A percentile compares a stretch with the other conserved stretches of the same genome.
Conservation (phyloP, 306 rosid genomes). For the Prinsepia uniflora region DNA sequence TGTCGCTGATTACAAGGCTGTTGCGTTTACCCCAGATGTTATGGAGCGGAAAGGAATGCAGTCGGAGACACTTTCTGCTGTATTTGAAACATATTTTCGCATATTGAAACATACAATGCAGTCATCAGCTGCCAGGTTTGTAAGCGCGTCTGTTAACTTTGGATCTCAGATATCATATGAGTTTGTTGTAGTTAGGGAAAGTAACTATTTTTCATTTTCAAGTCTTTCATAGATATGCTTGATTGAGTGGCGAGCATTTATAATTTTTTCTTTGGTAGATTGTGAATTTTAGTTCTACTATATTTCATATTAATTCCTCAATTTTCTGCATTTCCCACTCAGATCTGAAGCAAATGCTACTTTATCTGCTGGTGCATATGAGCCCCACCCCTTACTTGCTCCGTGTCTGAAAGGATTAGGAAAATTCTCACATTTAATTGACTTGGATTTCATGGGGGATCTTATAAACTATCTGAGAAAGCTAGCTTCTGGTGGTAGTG, state of each 20-base stretch:
- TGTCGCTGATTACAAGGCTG: constrained; percentile 93
- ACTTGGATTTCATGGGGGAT: constrained; percentile 88
- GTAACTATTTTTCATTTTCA: background rate
- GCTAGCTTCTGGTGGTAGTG: constrained; percentile 62
- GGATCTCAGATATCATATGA: background rate
- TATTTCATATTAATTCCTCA: constrained; percentile 20
- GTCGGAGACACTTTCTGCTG: constrained; percentile 83
- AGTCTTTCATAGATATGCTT: background rate
- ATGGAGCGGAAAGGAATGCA: constrained; percentile 70
- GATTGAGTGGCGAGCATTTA: background rate
- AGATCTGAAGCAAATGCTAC: constrained; percentile 56
- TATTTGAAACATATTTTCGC: constrained; percentile 90
- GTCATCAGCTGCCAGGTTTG: constrained; percentile 46
- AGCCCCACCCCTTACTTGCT: constrained; percentile 66
- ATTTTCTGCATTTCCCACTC: constrained; percentile 27
- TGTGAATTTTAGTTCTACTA: background rate
- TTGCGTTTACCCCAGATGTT: constrained; percentile 63
- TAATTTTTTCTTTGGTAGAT: constrained; percentile 3
- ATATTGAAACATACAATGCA: constrained; percentile 77
- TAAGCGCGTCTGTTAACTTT: constrained; percentile 6
- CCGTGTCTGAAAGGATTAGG: constrained; percentile 90
- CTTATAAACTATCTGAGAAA: constrained; percentile 67
- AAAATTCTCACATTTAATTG: constrained; percentile 81
- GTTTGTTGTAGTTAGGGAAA: background rate
- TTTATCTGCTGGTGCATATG: constrained; percentile 36